Base-by-base conservation (phyloP, 2,329 filamentous ascomycete species). In the Alternaria alternata region DNA sequence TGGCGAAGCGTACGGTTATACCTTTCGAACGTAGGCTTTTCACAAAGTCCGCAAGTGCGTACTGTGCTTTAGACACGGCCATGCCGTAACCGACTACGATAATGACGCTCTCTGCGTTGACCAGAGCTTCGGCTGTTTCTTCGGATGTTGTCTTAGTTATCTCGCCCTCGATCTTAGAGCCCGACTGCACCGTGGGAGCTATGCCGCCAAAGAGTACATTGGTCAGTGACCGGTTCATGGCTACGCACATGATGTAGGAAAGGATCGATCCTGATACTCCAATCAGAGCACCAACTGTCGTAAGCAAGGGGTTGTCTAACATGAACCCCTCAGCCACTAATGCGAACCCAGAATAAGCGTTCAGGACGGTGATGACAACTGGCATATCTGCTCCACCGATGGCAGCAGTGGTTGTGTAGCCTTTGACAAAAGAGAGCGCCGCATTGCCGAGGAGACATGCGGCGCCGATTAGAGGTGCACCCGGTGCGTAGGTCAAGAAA, bases 351-450 rank as follows among this genome's bases (percentile, higher is more conserved):
- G 91, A 94, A 75, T 96, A 96, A 0, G 93, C 93, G 69, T 96
- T 97, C 20, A 97, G 80, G 1, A 96, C 93, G 0, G 92, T 96
- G 64, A 96, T 96, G 32, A 95, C 92, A 5, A 96, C 92, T 14
- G 90, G 93, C 93, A 96, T 96, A 73, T 97, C 93, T 12, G 93
- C 93, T n/a, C 93, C 93, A 22, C 93, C 93, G 71, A 97, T 96
- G 0, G 92, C 92, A 2, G 93, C 86, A 0, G 93, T 96, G 0
- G 93, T 96, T 0, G 93, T 96, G 73, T 88, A 96, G 7, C 93
- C 93, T 76, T 96, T 94, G 63, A 91, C 81, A 77, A 96, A 96
- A 61, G 91, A 94, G 24, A 97, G 81, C 0, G 87, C 81, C 0
- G 93, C 89, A 74, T 91, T 96, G 41, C 90, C 91, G 26, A 89